Base-by-base conservation (phyloP, 805 yeast genomes). In the Monosporozyma solicola region DNA sequence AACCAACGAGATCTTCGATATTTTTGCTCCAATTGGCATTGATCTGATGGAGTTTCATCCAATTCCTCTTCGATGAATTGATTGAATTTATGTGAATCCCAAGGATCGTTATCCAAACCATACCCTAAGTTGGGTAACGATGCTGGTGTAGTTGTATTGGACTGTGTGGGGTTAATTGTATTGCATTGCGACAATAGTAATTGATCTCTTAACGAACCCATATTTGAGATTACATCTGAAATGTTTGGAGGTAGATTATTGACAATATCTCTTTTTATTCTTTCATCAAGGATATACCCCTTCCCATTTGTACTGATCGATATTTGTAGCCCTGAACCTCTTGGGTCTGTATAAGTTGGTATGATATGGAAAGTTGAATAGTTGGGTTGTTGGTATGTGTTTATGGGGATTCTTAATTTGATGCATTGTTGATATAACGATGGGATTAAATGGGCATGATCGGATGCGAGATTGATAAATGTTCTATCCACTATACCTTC, bases 291-390 rank as follows among this genome's bases (percentile, higher is more conserved):
- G 50, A 88, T 80, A 71, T 97, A 91, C 4, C 97, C 97, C 69
- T 86, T 86, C 0, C 96, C 95, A 27, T 83, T 79, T 0, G 97
- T 91, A 2, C 92, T 82, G 9, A 91, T 80, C 0, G 96, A 95
- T 51, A 91, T 59, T 66, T 87, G 92, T 68, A 91, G 81, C 1
- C 72, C 72, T 50, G 71, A 68, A 20, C 63, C 61, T 50, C 79
- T 81, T 6, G 95, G 94, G 53, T 83, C 82, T 2, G 74, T 71
- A 62, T 79, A 80, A 0, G 91, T 80, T 0, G 97, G 85, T 24
- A 89, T 72, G 51, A 89, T 67, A 0, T 92, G 80, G 65, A 91
- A 91, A 0, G 91, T 80, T 52, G 94, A 86, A 27, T 77, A 73
- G 33, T 82, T 82, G 0, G 90, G 82, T 15, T 81, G 77, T 57